Percentiles rank a stretch among this genome's conserved stretches.
Evolutionary conservation across 768 basidiomycete species (phyloP).

Genomic region (Trametes coccinea): DNA sequence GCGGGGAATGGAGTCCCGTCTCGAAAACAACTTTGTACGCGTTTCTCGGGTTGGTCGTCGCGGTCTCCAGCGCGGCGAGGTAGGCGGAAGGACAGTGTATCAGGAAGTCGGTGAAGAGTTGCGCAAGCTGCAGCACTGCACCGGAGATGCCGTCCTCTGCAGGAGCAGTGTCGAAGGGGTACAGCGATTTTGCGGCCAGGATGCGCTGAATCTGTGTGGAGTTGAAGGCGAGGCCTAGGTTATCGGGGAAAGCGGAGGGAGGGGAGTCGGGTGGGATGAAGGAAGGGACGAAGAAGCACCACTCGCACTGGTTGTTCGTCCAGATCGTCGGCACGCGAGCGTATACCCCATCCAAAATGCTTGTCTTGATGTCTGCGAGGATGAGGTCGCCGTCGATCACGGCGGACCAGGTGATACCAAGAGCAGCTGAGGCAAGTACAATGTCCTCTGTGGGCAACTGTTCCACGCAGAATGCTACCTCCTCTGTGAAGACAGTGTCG

Average conservation of each 20-base stretch:
- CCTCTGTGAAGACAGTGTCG: conserved; percentile 1
- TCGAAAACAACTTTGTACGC: conserved; percentile 17
- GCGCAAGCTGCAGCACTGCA: conserved; percentile 9
- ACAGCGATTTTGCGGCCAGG: conserved; percentile 6
- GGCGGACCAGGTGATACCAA: conserved; percentile 11
- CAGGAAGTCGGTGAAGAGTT: conserved; percentile 9
- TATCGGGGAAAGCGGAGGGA: conserved; percentile 7
- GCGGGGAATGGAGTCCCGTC: conserved; percentile 11
- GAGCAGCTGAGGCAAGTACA: background rate
- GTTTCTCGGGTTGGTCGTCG: conserved; percentile 15
- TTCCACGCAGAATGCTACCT: conserved; percentile 7
- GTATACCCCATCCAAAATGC: conserved; percentile 14
- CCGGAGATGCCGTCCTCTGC: conserved; percentile 14
- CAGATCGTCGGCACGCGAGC: conserved; percentile 14
- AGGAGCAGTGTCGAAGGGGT: conserved; percentile 13
- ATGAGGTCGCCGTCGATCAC: conserved; percentile 12
- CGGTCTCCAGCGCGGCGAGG: conserved; percentile 15
- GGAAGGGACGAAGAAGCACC: conserved; percentile 15
- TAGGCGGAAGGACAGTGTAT: conserved; percentile 14
- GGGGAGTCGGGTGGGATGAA: conserved; percentile 9
- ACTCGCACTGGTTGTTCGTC: conserved; percentile 18
- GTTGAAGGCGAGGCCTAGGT: conserved; percentile 9
- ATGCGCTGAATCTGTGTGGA: conserved; percentile 5
- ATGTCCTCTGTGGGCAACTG: conserved; percentile 5
- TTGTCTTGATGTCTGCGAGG: conserved; percentile 11